These are phyloP conservation scores for Bisporella sp. DNA, from an alignment of 2,329 filamentous ascomycete species.

Conservation along the genomic window DNA sequence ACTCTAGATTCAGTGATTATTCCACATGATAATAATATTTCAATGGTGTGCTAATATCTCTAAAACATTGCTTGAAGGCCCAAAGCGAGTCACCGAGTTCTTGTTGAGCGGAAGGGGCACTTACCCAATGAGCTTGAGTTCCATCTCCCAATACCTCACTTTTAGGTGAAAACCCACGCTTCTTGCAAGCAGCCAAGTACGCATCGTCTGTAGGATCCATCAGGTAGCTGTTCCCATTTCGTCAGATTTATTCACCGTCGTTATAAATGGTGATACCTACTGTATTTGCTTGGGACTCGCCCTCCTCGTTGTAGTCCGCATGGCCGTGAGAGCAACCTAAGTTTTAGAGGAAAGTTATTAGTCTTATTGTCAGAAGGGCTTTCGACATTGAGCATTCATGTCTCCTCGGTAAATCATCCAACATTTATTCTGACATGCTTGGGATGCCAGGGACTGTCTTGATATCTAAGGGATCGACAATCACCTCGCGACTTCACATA, in stretches of 20 bases:
- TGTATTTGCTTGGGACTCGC: slow-evolving; percentile 15
- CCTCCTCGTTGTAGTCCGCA: slow-evolving; percentile 11
- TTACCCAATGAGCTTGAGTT: slow-evolving; percentile 36
- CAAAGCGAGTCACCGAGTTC: not conserved
- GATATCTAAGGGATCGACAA: too few species aligned
- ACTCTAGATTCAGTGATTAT: too few species aligned
- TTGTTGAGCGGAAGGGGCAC: not conserved
- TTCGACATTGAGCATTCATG: too few species aligned
- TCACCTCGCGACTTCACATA: not conserved
- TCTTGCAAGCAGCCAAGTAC: slow-evolving; percentile 20
- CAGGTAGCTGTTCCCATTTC: slow-evolving; percentile 12
- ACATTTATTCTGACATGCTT: too few species aligned
- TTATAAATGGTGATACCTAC: slow-evolving; percentile 10
- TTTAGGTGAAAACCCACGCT: slow-evolving; percentile 11
- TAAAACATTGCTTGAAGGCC: not conserved
- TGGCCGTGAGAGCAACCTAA: slow-evolving; percentile 5
- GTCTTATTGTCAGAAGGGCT: too few species aligned
- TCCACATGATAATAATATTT: too few species aligned
- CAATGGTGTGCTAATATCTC: not conserved
- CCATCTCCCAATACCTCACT: slow-evolving; percentile 29
- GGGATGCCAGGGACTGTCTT: too few species aligned
- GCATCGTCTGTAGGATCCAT: slow-evolving; percentile 14
- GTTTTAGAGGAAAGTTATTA: too few species aligned
- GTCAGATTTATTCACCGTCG: not conserved
- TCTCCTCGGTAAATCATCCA: too few species aligned